Conservation (phyloP, 176 grass and related monocot species). For the Avena insularis region DNA sequence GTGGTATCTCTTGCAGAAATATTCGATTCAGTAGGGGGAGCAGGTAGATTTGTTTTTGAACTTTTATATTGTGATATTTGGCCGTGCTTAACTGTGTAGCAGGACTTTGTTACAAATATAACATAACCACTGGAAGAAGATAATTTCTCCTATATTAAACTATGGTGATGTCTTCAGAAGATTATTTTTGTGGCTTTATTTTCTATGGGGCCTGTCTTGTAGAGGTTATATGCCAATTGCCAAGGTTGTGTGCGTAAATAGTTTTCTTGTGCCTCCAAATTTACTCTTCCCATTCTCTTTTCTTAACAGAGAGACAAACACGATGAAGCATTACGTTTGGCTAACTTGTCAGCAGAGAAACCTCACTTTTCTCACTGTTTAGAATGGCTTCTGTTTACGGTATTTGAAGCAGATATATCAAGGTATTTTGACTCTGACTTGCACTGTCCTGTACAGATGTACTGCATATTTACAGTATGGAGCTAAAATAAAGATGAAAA, state of each 20-base stretch:
- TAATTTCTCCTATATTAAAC: background rate
- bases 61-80: background rate
- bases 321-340: constrained; percentile 90
- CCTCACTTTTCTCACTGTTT: constrained; percentile 98
- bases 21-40: background rate
- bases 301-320: constrained; percentile 84
- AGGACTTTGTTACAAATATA: background rate
- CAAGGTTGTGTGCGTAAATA: background rate
- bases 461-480: constrained; percentile 28
- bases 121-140: background rate
- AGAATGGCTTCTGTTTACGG: constrained; percentile 98
- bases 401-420: constrained; percentile 99
- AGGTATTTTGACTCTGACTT: constrained; percentile 63
- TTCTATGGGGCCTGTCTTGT: constrained; percentile 21
- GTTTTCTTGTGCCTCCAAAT: constrained; percentile 29
- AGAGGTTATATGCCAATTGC: background rate
- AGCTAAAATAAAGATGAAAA: constrained; percentile 33
- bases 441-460: constrained; percentile 20
- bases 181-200: background rate
- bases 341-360: constrained; percentile 93
- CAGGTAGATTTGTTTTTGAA: background rate
- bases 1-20: background rate
- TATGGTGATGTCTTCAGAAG: background rate
- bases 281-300: constrained; percentile 25
- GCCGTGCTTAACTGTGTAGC: background rate